These are phyloP conservation scores for Clarireedia hainanense DNA, from an alignment of 2,329 filamentous ascomycete genomes.

Conservation along the genomic window DNA sequence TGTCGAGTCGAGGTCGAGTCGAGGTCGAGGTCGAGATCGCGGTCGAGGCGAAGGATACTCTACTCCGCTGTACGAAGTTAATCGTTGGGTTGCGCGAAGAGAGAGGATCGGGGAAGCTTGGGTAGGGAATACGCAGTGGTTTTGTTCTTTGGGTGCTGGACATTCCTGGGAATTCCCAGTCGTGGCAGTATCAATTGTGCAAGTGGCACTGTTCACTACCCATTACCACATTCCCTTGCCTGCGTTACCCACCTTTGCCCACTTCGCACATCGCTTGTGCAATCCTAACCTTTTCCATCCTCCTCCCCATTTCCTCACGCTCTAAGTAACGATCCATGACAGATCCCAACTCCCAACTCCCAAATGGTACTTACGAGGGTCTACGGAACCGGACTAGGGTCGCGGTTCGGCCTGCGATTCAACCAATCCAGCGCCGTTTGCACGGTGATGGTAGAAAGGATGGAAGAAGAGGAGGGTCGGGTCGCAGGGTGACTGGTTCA, in stretches of 20 bases:
- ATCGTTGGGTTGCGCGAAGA: background rate
- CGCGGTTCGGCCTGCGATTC: background rate
- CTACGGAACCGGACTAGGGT: background rate
- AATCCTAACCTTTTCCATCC: too few relatives aligned
- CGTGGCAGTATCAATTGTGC: background rate
- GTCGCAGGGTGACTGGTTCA: slow-evolving; percentile 1
- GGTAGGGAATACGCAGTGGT: background rate
- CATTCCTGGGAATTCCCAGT: background rate
- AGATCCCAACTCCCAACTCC: too few relatives aligned
- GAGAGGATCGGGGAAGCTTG: background rate
- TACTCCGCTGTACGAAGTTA: background rate
- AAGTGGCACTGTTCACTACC: background rate
- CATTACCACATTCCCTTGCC: background rate
- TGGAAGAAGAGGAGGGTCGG: background rate
- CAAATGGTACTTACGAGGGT: background rate
- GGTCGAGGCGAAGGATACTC: background rate
- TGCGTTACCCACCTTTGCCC: too few relatives aligned
- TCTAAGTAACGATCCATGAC: too few relatives aligned
- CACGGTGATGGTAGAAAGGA: background rate
- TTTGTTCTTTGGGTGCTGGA: background rate
- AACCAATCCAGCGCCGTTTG: slow-evolving; percentile 1
- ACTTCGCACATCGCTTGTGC: too few relatives aligned
- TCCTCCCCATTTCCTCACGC: too few relatives aligned
- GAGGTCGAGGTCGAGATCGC: background rate
- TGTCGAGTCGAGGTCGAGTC: background rate